Evolutionary conservation across 306 rosid genomes (phyloP).

Genomic region (Purshia tridentata): DNA sequence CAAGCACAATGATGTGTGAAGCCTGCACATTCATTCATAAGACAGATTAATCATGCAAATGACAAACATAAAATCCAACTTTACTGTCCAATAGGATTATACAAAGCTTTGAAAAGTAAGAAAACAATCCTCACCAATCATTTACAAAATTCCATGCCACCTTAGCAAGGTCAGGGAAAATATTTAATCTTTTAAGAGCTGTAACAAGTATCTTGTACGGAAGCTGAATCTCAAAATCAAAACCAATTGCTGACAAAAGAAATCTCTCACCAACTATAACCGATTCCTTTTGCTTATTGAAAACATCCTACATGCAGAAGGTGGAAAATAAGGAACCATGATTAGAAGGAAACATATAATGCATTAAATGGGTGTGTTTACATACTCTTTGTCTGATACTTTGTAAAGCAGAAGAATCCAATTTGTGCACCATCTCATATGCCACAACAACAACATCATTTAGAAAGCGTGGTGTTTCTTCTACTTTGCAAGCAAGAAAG

Average conservation of each 20-base stretch:
- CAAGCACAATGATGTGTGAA: slow-evolving; percentile 51
- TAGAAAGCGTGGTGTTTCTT: slow-evolving; percentile 47
- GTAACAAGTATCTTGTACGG: slow-evolving; percentile 49
- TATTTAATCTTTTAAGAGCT: slow-evolving; percentile 40
- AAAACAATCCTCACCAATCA: slow-evolving; percentile 36
- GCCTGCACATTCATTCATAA: slow-evolving; percentile 36
- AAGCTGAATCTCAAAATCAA: slow-evolving; percentile 46
- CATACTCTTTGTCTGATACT: slow-evolving; percentile 45
- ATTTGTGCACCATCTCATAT: slow-evolving; percentile 38
- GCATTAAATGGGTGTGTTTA: background rate
- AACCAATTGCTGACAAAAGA: slow-evolving; percentile 43
- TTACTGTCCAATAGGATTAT: background rate
- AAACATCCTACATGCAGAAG: slow-evolving; percentile 34
- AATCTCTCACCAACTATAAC: slow-evolving; percentile 43
- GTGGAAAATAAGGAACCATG: slow-evolving; percentile 11
- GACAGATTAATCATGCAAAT: background rate
- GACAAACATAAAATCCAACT: slow-evolving; percentile 1
- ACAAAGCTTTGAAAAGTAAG: slow-evolving; percentile 6
- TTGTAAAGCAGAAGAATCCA: slow-evolving; percentile 42
- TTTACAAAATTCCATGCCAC: slow-evolving; percentile 58
- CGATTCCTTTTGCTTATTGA: slow-evolving; percentile 43
- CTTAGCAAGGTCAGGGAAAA: slow-evolving; percentile 36
- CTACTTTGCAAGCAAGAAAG: slow-evolving; percentile 49
- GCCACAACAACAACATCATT: slow-evolving; percentile 44
- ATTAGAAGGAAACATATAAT: background rate